These are phyloP conservation scores for Heterobasidion occidentale DNA, from an alignment of 1,284 basidiomycete species.

Conservation along the genomic window DNA sequence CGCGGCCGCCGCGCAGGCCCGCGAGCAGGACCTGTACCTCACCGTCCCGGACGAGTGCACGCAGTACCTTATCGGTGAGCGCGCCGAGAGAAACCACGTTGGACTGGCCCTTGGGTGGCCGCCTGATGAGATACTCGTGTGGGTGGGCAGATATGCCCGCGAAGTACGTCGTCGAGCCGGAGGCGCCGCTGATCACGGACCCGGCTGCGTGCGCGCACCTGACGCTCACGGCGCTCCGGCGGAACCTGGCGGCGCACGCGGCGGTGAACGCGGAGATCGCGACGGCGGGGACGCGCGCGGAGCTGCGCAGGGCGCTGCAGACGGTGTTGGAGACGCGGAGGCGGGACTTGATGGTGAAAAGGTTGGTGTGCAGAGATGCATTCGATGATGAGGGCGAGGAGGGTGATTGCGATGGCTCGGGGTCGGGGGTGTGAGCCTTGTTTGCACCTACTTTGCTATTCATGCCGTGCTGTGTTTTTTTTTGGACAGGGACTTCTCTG, in stretches of 20 bases:
- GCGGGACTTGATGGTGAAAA: not conserved
- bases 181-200: conserved; percentile 40
- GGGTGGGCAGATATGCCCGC: conserved; percentile 29
- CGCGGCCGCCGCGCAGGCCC: conserved; percentile 26
- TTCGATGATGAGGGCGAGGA: not conserved
- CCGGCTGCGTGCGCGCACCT: conserved; percentile 33
- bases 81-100: not conserved
- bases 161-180: conserved; percentile 38
- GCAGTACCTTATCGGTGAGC: conserved; percentile 41
- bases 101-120: not conserved
- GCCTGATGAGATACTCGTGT: not conserved
- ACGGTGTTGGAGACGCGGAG: not conserved
- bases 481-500: no score
- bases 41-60: conserved; percentile 47
- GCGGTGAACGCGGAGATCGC: not conserved
- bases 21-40: conserved; percentile 32
- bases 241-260: conserved; percentile 48
- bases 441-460: no score
- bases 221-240: conserved; percentile 36
- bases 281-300: not conserved
- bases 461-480: no score
- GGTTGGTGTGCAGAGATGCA: not conserved
- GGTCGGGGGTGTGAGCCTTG: no score
- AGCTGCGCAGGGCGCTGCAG: not conserved
- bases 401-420: not conserved